Evolutionary conservation across 371 early-diverging fungal genomes (phyloP).

Genomic region (Mortierella sp.): DNA sequence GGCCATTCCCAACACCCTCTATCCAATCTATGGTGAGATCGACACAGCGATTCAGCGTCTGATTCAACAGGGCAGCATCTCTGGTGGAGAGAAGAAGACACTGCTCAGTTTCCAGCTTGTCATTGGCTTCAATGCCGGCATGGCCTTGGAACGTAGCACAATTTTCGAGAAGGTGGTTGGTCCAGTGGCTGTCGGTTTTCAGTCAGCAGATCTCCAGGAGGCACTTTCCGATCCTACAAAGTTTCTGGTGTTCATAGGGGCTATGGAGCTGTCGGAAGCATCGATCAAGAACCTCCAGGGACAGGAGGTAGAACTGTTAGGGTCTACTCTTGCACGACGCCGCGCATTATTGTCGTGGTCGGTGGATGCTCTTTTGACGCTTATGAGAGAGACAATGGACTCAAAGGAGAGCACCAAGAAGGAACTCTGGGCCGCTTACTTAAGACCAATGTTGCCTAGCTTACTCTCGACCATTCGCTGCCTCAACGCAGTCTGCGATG

Average conservation of each 20-base stretch:
- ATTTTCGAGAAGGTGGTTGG: slow-evolving; percentile 44
- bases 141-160: slow-evolving; percentile 11
- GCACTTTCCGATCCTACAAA: slow-evolving; percentile 22
- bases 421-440: slow-evolving; percentile 36
- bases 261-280: slow-evolving; percentile 22
- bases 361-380: slow-evolving; percentile 25
- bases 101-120: slow-evolving; percentile 61
- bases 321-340: slow-evolving; percentile 16
- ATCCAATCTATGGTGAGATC: slow-evolving; percentile 56
- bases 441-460: slow-evolving; percentile 31
- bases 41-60: slow-evolving; percentile 40
- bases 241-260: slow-evolving; percentile 48
- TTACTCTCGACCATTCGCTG: slow-evolving; percentile 42
- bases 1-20: slow-evolving; percentile 62
- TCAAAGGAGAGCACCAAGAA: slow-evolving; percentile 18
- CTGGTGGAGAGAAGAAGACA: slow-evolving; percentile 46
- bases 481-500: slow-evolving; percentile 30
- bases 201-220: slow-evolving; percentile 16
- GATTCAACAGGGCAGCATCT: slow-evolving; percentile 28
- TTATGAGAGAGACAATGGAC: slow-evolving; percentile 47
- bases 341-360: slow-evolving; percentile 34
- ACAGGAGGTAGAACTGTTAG: slow-evolving; percentile 22
- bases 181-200: slow-evolving; percentile 34
- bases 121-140: slow-evolving; percentile 51
- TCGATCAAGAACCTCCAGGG: neutral